phyloP scores from a whole-genome alignment of 352 stramenopile species.

The Phytophthora colocasiae region DNA sequence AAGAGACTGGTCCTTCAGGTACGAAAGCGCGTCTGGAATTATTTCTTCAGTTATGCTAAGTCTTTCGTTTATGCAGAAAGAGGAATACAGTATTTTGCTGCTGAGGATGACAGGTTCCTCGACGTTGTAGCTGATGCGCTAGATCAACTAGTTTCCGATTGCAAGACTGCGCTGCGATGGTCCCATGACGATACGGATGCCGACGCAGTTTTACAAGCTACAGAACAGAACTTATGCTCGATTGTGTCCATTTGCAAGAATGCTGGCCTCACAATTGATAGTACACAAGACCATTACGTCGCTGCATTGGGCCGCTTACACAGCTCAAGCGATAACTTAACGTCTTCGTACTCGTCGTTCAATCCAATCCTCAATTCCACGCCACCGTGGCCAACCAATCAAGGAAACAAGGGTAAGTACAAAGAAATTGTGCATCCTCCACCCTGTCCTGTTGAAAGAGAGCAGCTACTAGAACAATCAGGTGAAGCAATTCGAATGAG shows the following conservation, averaged over 20 bases:
- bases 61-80: background rate
- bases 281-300: background rate
- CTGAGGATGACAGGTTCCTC: constrained; percentile 45
- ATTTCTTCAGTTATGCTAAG: background rate
- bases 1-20: background rate
- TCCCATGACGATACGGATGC: constrained; percentile 22
- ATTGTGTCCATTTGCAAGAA: constrained; percentile 35
- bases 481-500: background rate
- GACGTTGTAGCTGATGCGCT: constrained; percentile 36
- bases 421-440: background rate
- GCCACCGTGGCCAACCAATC: constrained; percentile 1
- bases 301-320: background rate
- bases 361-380: background rate
- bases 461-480: background rate
- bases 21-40: background rate
- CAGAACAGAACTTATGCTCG: constrained; percentile 21
- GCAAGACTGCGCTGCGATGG: constrained; percentile 29
- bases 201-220: constrained; percentile 24
- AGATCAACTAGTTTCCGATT: constrained; percentile 18
- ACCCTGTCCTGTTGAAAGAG: constrained; percentile 16
- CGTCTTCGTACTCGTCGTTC: background rate
- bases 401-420: background rate
- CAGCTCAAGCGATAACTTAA: background rate
- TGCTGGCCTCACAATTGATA: constrained; percentile 21
- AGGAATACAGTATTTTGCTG: constrained; percentile 27